Conservation (phyloP, 768 basidiomycete species). For the Tubosaeta brunneosetosa region DNA sequence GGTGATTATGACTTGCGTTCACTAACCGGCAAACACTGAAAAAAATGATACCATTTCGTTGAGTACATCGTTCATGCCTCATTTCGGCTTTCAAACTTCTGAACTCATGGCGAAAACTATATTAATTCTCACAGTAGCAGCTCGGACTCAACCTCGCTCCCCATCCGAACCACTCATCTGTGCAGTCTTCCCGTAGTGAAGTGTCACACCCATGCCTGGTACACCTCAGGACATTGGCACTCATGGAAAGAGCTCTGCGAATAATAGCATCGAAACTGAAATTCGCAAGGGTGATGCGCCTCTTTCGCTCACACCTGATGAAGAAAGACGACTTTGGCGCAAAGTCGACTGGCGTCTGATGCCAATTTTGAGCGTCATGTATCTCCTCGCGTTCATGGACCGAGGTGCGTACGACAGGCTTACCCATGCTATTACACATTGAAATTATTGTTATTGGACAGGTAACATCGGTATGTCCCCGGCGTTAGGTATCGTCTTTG, state of each 20-base stretch:
- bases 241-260: neutral
- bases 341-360: slow-evolving; percentile 55
- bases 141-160: no score
- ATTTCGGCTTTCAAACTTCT: no score
- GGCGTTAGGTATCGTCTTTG: no score
- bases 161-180: no score
- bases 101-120: no score
- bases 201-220: neutral
- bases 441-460: no score
- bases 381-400: slow-evolving; percentile 61
- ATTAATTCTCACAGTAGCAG: no score
- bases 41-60: no score
- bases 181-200: neutral
- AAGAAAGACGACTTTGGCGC: slow-evolving; percentile 50
- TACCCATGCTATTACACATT: neutral
- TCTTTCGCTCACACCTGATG: slow-evolving; percentile 21
- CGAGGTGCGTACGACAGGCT: slow-evolving; percentile 39
- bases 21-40: no score
- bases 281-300: neutral
- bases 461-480: neutral
- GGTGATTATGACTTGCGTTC: no score
- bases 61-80: no score
- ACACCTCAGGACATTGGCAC: neutral
- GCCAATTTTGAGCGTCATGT: slow-evolving; percentile 55
- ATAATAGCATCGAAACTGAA: neutral